Evolutionary conservation across 2,329 filamentous ascomycete genomes (phyloP).

Genomic region (Thermothelomyces thermophilus): DNA sequence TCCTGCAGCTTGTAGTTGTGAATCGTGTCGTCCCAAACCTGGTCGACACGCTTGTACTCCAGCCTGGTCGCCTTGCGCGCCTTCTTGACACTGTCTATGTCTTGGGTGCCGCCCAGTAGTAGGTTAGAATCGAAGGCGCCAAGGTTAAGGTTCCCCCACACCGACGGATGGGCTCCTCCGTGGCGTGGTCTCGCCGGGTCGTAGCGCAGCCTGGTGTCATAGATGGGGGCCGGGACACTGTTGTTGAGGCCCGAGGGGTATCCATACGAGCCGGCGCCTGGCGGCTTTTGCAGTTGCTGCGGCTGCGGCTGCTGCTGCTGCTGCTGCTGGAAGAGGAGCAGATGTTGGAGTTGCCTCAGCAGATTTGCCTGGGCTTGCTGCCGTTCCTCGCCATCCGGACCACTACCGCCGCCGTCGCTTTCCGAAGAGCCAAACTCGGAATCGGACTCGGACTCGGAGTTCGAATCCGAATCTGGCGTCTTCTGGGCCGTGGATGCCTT

Average conservation of each 20-base stretch:
- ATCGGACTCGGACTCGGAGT: slow-evolving; percentile 13
- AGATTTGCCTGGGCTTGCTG: slow-evolving; percentile 25
- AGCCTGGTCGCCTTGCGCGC: slow-evolving; percentile 23
- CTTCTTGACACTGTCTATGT: slow-evolving; percentile 21
- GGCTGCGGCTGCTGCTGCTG: slow-evolving; percentile 20
- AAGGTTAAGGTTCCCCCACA: slow-evolving; percentile 2
- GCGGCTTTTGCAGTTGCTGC: slow-evolving; percentile 23
- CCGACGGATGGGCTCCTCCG: slow-evolving; percentile 1
- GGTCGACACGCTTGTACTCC: slow-evolving; percentile 48
- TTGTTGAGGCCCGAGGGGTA: slow-evolving; percentile 5
- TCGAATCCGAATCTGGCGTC: not conserved
- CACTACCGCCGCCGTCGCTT: slow-evolving; percentile 19
- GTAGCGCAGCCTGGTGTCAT: slow-evolving; percentile 11
- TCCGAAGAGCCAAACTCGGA: slow-evolving; percentile 26
- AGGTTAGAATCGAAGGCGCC: slow-evolving; percentile 16
- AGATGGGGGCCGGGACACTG: slow-evolving; percentile 10
- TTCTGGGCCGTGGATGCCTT: slow-evolving; percentile 23
- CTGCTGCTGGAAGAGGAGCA: slow-evolving; percentile 18
- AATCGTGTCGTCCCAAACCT: slow-evolving; percentile 45
- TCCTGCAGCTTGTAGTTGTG: slow-evolving; percentile 50
- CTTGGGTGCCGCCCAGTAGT: slow-evolving; percentile 10
- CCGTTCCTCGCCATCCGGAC: slow-evolving; percentile 16
- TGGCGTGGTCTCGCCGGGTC: slow-evolving; percentile 3
- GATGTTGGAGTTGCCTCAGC: slow-evolving; percentile 27
- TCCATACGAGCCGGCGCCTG: slow-evolving; percentile 8